Percentiles rank a stretch among this genome's conserved stretches.
These are phyloP conservation scores for Cordyceps javanica DNA, from an alignment of 2,329 filamentous ascomycete species.

Conservation along the genomic window DNA sequence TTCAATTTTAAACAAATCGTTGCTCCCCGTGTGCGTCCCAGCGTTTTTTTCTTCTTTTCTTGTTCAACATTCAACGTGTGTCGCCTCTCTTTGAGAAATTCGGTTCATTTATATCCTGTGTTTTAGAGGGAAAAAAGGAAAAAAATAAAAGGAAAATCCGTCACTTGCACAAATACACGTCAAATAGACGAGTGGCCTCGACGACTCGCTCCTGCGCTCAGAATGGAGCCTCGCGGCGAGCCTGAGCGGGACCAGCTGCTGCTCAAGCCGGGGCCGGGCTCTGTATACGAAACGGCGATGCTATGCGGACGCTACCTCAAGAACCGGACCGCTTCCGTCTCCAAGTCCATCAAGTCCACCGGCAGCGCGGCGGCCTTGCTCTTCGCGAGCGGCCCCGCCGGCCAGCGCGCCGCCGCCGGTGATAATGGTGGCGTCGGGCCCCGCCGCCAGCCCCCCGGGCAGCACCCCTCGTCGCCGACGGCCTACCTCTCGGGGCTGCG, in stretches of 20 bases:
- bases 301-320: slow-evolving; percentile 1
- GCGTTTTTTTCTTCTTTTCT: too few species aligned
- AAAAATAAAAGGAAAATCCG: too few species aligned
- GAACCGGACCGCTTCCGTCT: slow-evolving; percentile 1
- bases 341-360: not conserved
- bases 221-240: not conserved
- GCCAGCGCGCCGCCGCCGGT: not conserved
- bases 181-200: too few species aligned
- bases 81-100: too few species aligned
- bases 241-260: slow-evolving; percentile 5
- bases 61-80: too few species aligned
- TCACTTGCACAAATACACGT: too few species aligned
- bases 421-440: too few species aligned
- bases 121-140: too few species aligned
- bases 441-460: not conserved
- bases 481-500: slow-evolving; percentile 7
- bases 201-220: too few species aligned
- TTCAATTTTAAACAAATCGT: too few species aligned
- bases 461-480: not conserved
- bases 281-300: not conserved
- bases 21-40: too few species aligned
- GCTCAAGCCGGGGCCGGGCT: not conserved
- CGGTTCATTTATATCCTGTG: too few species aligned
- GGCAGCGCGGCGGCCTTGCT: not conserved
- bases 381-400: not conserved